phyloP scores from a whole-genome alignment of 1,284 basidiomycete genomes.

The Sporisorium sorghi region DNA sequence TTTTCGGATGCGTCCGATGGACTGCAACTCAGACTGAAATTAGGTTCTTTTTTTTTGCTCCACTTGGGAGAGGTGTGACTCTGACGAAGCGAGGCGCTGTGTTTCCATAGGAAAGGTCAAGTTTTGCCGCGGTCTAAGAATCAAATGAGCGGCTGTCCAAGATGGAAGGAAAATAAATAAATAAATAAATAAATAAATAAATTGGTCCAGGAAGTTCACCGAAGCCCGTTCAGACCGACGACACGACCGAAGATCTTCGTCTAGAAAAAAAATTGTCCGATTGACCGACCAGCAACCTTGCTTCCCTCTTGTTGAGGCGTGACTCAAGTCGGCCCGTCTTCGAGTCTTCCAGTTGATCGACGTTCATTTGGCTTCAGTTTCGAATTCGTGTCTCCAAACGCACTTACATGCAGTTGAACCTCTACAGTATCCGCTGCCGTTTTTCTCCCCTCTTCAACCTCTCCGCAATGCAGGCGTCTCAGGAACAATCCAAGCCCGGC shows the following conservation, averaged over 20 bases:
- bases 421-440: too few relatives aligned
- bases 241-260: conserved; percentile 6
- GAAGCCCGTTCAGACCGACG: conserved; percentile 10
- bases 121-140: conserved; percentile 6
- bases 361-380: conserved; percentile 5
- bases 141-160: neutral
- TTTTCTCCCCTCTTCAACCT: neutral
- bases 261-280: conserved; percentile 12
- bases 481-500: conserved; percentile 3
- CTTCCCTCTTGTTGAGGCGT: neutral
- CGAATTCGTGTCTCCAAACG: conserved; percentile 8
- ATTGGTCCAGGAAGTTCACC: conserved; percentile 14
- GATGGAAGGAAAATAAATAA: neutral
- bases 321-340: conserved; percentile 8
- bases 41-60: neutral
- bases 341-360: conserved; percentile 3
- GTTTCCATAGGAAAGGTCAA: neutral
- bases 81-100: too few relatives aligned
- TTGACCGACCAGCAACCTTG: neutral
- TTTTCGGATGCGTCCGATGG: neutral
- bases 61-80: neutral
- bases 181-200: neutral
- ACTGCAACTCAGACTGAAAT: neutral
- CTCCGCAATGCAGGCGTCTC: neutral
- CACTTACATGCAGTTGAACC: neutral